Base-by-base conservation (phyloP, 75 land plant species). In the Cryptomeria japonica region DNA sequence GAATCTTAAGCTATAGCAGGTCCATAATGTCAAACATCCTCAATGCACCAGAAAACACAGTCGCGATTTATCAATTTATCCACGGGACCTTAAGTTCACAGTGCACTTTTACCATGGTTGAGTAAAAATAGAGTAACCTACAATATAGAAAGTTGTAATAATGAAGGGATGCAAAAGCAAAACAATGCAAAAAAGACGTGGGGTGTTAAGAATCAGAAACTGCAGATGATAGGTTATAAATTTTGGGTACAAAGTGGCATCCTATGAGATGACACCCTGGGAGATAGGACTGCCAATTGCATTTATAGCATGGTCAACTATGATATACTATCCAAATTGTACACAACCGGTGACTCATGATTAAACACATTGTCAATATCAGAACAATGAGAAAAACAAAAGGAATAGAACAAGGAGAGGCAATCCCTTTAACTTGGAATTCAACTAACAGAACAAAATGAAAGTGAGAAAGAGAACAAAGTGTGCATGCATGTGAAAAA, bases 211-310 rank as follows among this genome's bases (percentile, higher is more conserved):
- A 7, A 0, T 38, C 13, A 78, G 42, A 22, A 37, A 6, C 44
- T 37, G 80, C 7, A 37, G 9, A 32, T 78, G 25, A 38, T 78
- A 78, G 80, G 44, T 78, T 38, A 19, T 38, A 1, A 39, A 78
- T 12, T 19, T 78, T 78, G 61, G 49, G 64, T 28, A 36, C 25
- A 25, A 84, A 42, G 56, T 31, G 39, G 31, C 28, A 84, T 84
- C n/a, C 13, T n/a, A 84, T 84, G 85, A 51, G 85, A 84, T 51
- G 61, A 84, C 73, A 84, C 19, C 80, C 18, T 77, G 34, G 41
- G 19, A 37, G 6, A 38, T 56, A 56, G 14, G 61, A 16, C 16
- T 56, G 4, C 5, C 18, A 55, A 3, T 3, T 56, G 22, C 61
- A 56, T 56, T 56, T 56, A 18, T 19, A 19, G 61, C 4, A 19